These are phyloP conservation scores for Epichloe uncinata DNA, from an alignment of 2,329 filamentous ascomycete species.

Conservation along the genomic window DNA sequence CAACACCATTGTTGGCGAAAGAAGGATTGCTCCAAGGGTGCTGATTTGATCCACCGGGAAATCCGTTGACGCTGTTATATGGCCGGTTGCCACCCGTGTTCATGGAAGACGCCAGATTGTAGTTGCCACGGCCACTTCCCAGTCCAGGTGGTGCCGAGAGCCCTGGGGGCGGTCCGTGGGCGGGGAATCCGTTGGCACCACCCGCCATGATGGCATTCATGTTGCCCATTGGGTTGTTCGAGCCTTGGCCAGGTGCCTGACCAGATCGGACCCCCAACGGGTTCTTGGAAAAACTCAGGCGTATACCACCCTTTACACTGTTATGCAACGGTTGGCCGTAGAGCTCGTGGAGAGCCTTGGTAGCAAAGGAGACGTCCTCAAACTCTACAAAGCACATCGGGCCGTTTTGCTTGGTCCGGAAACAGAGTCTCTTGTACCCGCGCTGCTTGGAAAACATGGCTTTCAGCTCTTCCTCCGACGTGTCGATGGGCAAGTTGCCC, in stretches of 20 bases:
- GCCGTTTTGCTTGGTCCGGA: slow-evolving; percentile 86
- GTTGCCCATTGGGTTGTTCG: slow-evolving; percentile 31
- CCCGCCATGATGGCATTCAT: slow-evolving; percentile 45
- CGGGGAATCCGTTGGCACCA: slow-evolving; percentile 44
- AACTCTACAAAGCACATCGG: slow-evolving; percentile 99
- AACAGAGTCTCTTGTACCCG: slow-evolving; percentile 90
- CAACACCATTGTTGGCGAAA: slow-evolving; percentile 11
- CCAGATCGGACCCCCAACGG: slow-evolving; percentile 80
- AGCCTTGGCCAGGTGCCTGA: slow-evolving; percentile 39
- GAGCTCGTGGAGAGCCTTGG: slow-evolving; percentile 77
- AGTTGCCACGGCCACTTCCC: slow-evolving; percentile 18
- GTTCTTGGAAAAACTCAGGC: slow-evolving; percentile 94
- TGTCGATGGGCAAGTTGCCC: slow-evolving; percentile 87
- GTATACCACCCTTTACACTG: slow-evolving; percentile 87
- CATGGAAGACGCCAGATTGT: slow-evolving; percentile 11
- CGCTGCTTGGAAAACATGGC: slow-evolving; percentile 84
- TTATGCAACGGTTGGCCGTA: slow-evolving; percentile 83
- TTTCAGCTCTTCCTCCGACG: slow-evolving; percentile 91
- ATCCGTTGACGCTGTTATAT: slow-evolving; percentile 7
- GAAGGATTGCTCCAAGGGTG: slow-evolving; percentile 13
- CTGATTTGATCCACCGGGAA: slow-evolving; percentile 10
- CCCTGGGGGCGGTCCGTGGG: slow-evolving; percentile 70
- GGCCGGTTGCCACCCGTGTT: slow-evolving; percentile 9
- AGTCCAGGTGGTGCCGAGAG: slow-evolving; percentile 64
- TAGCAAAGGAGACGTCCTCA: slow-evolving; percentile 83